Conservation (phyloP, 495 filamentous ascomycete species). For the Tricharina praecox region DNA sequence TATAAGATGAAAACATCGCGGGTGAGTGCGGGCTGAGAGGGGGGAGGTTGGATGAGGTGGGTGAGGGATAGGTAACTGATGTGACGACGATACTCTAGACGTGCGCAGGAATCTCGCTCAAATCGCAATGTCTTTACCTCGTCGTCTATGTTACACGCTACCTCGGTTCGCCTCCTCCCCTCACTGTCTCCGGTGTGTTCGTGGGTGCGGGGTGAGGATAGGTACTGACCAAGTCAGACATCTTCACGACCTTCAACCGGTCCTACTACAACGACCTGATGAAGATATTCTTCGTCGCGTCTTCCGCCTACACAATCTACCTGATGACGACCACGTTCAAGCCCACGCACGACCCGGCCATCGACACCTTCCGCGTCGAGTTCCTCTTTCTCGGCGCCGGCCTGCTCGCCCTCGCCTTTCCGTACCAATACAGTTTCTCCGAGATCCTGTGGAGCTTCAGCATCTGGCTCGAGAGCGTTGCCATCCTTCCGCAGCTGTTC, state of each 20-base stretch:
- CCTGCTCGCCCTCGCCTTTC: slow-evolving; percentile 64
- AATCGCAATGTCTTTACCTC: slow-evolving; percentile 86
- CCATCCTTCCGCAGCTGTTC: slow-evolving; percentile 91
- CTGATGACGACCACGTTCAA: slow-evolving; percentile 92
- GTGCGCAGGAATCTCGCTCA: slow-evolving; percentile 93
- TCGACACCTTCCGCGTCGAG: slow-evolving; percentile 90
- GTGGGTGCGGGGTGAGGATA: too few relatives aligned
- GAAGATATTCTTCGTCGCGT: slow-evolving; percentile 84
- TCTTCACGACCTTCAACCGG: slow-evolving; percentile 41
- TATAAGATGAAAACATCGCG: too few relatives aligned
- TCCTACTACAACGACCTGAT: slow-evolving; percentile 82
- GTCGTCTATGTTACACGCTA: slow-evolving; percentile 87
- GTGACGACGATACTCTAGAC: too few relatives aligned
- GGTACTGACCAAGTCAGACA: too few relatives aligned
- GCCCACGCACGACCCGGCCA: slow-evolving; percentile 85
- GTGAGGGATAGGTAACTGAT: too few relatives aligned
- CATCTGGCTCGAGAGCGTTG: slow-evolving; percentile 92
- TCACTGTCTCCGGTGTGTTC: too few relatives aligned
- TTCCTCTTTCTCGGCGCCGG: slow-evolving; percentile 71
- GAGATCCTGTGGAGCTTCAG: slow-evolving; percentile 93
- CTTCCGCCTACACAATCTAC: slow-evolving; percentile 85
- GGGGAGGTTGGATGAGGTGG: too few relatives aligned
- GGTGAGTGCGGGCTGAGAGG: too few relatives aligned
- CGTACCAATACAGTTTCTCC: slow-evolving; percentile 51
- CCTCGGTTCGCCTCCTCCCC: slow-evolving; percentile 31